phyloP scores from a whole-genome alignment of 306 rosid species.

The Rosa persica region DNA sequence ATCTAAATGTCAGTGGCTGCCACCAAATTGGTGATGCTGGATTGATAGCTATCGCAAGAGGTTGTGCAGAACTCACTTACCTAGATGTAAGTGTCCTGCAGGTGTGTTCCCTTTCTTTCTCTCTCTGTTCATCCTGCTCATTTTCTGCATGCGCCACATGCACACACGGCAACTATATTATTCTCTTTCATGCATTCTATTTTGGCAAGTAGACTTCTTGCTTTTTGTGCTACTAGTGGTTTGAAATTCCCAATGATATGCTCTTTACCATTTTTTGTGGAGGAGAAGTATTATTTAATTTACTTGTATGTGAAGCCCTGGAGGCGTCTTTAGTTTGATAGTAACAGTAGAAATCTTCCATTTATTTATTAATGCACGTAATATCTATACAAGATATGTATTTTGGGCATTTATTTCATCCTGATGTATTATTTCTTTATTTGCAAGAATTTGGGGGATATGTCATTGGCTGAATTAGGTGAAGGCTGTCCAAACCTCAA shows the following conservation, averaged over 20 bases:
- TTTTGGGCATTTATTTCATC: background rate
- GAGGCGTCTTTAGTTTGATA: background rate
- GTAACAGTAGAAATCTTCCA: background rate
- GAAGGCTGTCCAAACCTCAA: slow-evolving; percentile 76
- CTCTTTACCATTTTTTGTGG: background rate
- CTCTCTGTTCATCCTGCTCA: background rate
- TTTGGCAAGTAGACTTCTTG: background rate
- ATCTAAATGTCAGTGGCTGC: slow-evolving; percentile 94
- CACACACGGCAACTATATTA: background rate
- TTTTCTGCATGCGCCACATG: background rate
- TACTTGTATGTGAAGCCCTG: background rate
- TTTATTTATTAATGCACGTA: background rate
- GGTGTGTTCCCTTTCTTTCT: slow-evolving; percentile 46
- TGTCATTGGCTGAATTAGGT: slow-evolving; percentile 86
- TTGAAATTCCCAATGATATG: background rate
- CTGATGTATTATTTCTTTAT: slow-evolving; percentile 7
- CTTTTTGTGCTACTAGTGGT: background rate
- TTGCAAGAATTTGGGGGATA: slow-evolving; percentile 80
- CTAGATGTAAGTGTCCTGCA: slow-evolving; percentile 86
- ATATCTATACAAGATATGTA: background rate
- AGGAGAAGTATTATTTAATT: background rate
- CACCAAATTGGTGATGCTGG: slow-evolving; percentile 91
- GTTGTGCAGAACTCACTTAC: slow-evolving; percentile 68
- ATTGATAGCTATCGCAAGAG: slow-evolving; percentile 86
- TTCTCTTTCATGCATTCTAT: background rate